Base-by-base conservation (phyloP, 2,329 filamentous ascomycete genomes). In the Cladosporium velox region DNA sequence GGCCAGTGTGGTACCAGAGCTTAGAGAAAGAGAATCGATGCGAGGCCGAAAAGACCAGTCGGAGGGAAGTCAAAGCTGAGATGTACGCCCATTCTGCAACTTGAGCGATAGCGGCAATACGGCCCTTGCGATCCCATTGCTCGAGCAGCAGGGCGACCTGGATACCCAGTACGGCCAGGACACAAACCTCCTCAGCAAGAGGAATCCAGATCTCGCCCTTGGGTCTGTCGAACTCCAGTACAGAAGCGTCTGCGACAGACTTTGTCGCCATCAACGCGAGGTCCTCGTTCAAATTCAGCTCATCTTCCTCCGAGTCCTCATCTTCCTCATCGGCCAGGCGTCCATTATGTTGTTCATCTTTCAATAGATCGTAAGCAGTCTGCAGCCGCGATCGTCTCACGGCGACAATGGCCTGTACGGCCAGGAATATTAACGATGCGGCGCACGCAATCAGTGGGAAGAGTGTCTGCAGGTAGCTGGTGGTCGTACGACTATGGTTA, bases 1-100 rank as follows among this genome's bases (percentile, higher is more conserved):
- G 80, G 24, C 92, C 91, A 0, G 95, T 98, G 78, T 99, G 95
- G 75, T 94, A 93, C 95, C 95, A 99, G 10, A 98, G 81, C 66
- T 86, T 84, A 10, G 90, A 89, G 15, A 95, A 78, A 77, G 92
- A 84, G 83, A 87, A 73, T 80, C 87, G 79, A 81, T 87, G 78
- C 54, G 81, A 78, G 64, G 80, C 83, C 78, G 89, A 79, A 84
- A 87, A 79, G 79, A 88, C 73, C 61, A 97, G 81, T 38, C 95
- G 89, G 52, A 93, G 80, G 24, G 88, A 86, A 15, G 89, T 89
- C 66, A 99, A 85, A 18, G 88, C 79, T 32, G 94, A 82, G 47
- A 93, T 87, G 76, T 98, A 99, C 62, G 87, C 78, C 94, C 95
- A 98, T 34, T 87, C 87, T 12, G 87, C 79, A 38, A 97, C 81